phyloP scores from a whole-genome alignment of 768 basidiomycete genomes.

The Amanita pallidorosea region DNA sequence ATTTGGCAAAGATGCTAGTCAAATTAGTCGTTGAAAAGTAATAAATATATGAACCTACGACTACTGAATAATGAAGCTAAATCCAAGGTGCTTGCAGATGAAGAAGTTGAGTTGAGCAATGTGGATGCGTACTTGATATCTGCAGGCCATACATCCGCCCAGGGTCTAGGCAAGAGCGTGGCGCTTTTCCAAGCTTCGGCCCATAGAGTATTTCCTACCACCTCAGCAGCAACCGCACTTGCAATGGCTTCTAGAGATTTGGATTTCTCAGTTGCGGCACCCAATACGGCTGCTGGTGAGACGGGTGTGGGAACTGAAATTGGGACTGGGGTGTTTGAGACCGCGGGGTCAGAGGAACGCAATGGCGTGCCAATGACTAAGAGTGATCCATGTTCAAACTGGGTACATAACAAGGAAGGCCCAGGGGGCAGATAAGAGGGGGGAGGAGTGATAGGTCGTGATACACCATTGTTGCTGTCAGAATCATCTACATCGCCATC shows the following conservation, averaged over 20 bases:
- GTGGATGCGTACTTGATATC: conserved; percentile 38
- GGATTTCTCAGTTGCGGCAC: conserved; percentile 52
- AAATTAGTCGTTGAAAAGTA: neutral
- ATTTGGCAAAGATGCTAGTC: neutral
- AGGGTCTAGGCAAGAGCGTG: conserved; percentile 14
- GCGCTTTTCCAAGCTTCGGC: conserved; percentile 52
- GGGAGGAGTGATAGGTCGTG: conserved; percentile 58
- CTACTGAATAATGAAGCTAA: conserved; percentile 33
- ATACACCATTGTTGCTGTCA: conserved; percentile 23
- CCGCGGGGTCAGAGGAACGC: conserved; percentile 32
- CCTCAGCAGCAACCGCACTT: conserved; percentile 50
- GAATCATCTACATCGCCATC: conserved; percentile 22
- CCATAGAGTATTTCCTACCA: conserved; percentile 67
- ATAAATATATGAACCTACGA: conserved; percentile 13
- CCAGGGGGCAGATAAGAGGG: conserved; percentile 66
- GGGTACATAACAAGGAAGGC: conserved; percentile 53
- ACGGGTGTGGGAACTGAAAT: conserved; percentile 69
- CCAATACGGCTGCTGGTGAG: conserved; percentile 65
- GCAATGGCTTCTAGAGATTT: conserved; percentile 62
- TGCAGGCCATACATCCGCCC: conserved; percentile 40
- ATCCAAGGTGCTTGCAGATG: conserved; percentile 29
- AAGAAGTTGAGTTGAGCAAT: conserved; percentile 29
- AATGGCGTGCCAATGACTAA: conserved; percentile 54
- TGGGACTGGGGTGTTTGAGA: conserved; percentile 17
- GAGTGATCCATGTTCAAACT: conserved; percentile 54